Base-by-base conservation (phyloP, 805 yeast species). In the Candida loeiensis region DNA sequence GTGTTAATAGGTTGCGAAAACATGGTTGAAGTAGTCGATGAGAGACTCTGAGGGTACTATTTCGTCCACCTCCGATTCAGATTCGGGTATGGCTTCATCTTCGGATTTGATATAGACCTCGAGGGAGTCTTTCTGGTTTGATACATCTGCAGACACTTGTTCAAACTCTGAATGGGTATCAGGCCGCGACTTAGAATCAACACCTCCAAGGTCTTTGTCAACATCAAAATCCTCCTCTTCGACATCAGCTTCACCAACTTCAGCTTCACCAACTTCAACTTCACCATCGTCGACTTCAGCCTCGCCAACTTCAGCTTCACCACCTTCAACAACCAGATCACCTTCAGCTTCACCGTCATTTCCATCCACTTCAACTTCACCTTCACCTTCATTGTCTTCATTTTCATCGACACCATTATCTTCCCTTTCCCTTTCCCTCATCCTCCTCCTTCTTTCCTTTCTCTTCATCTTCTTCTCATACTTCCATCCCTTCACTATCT, bases 331-430 rank as follows among this genome's bases (percentile, higher is more conserved):
- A 32, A 4, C 34, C 16, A 4, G 7, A n/a, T 32, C 37, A 12
- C 19, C 32, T 4, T 17, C 13, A 4, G 11, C 37, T 14, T 17
- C 27, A 11, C 7, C 32, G 6, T 19, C 33, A 24, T 8, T 17
- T 8, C 17, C 21, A n/a, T 7, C 7, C 13, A 16, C 21, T 27
- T 33, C 42, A 19, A 3, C 35, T 9, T 15, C 19, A 19, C 20
- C 19, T 3, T 19, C 31, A 16, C 11, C 17, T 16, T 11, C 32
- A 17, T 13, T 19, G 4, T 4, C 22, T 17, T 42, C 18, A 13
- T 39, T 21, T 26, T 22, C 6, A 15, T 27, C 18, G 11, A 30
- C 32, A 35, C 49, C 38, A 42, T 51, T 34, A 48, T 54, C 20
- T 34, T 25, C 19, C 3, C 20, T 18, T n/a, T n/a, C 32, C 30